phyloP scores from a whole-genome alignment of 306 rosid species.

The Medicago truncatula region MtrunA17r5.0-ANR NC_053042.1:54164501-54165000 shows the following conservation, averaged over 20 bases:
- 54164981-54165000: conserved; percentile 59
- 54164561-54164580: conserved; percentile 84
- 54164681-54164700: conserved; percentile 67
- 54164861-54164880: conserved; percentile 67
- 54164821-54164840: conserved; percentile 71
- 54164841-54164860: conserved; percentile 82
- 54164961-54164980: conserved; percentile 85
- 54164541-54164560: conserved; percentile 81
- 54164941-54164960: conserved; percentile 80
- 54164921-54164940: conserved; percentile 67
- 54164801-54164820: conserved; percentile 75
- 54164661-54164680: conserved; percentile 90
- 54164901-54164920: conserved; percentile 94
- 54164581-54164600: conserved; percentile 77
- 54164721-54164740: conserved; percentile 67
- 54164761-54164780: conserved; percentile 80
- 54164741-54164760: conserved; percentile 81
- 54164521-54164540: conserved; percentile 76
- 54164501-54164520: conserved; percentile 78
- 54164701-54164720: conserved; percentile 66
- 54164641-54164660: conserved; percentile 80
- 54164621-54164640: conserved; percentile 66
- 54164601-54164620: conserved; percentile 78
- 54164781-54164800: conserved; percentile 54
- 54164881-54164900: conserved; percentile 68